A percentile compares a stretch with the other conserved stretches of the same genome.
Evolutionary conservation across 139 green algal genomes (phyloP).

Genomic region (Chlorella sp.): DNA sequence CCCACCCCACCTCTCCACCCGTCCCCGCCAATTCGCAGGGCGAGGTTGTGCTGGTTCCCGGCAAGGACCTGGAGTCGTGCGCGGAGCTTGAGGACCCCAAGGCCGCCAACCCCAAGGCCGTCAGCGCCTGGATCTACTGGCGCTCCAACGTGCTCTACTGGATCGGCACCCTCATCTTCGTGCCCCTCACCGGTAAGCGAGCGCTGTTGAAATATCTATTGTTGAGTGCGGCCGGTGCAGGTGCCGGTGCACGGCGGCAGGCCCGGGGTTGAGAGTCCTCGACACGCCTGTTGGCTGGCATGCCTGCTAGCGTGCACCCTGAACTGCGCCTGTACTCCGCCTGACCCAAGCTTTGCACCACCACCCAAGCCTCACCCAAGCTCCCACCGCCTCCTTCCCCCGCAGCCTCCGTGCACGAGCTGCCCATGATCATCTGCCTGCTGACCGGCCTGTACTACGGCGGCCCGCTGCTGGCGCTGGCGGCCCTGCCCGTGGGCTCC

Average conservation of each 20-base stretch:
- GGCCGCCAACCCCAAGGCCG: neutral
- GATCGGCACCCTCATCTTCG: neutral
- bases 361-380: neutral
- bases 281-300: too few species aligned
- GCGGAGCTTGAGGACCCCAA: neutral
- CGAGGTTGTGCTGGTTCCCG: conserved; percentile 2
- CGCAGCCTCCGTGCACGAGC: neutral
- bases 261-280: too few species aligned
- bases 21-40: neutral
- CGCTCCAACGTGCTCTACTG: conserved; percentile 4
- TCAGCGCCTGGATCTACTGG: neutral
- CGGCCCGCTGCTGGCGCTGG: neutral
- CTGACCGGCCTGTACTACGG: neutral
- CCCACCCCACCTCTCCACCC: neutral
- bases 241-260: too few species aligned
- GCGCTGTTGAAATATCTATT: too few species aligned
- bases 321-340: too few species aligned
- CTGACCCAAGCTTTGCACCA: neutral
- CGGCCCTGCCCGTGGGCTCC: neutral
- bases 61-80: neutral
- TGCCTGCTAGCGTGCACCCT: too few species aligned
- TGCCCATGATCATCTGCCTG: neutral
- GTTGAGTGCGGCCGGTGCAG: too few species aligned
- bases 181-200: neutral
- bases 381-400: too few species aligned